Base-by-base conservation (phyloP, 2,329 filamentous ascomycete genomes). In the Fusarium coffeatum region DNA sequence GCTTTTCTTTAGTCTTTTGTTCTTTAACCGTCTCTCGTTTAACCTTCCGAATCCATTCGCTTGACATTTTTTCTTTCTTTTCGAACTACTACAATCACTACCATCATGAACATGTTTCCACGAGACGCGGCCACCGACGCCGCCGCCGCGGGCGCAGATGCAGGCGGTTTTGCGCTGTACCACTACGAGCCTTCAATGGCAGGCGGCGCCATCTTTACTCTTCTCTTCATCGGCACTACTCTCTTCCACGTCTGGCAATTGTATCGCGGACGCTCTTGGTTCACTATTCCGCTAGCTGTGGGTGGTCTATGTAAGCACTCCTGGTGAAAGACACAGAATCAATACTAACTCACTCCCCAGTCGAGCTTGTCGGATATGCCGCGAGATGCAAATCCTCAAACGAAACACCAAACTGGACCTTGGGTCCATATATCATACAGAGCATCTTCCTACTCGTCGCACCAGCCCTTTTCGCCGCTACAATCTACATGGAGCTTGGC, bases 361-460 rank as follows among this genome's bases (percentile, higher is more conserved):
- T 63, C 2, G 13, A 63, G 4, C 8, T 63, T 12, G 0, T 63
- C 5, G 60, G 60, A 22, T 63, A 63, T 2, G 60, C 60, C 2
- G 60, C 58, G 1, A 5, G 60, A 48, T 40, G 41, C 50, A 63
- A 63, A 9, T 63, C 60, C 4, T 11, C 58, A 1, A 47, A 63
- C 1, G 60, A 63, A 41, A 37, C 10, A 0, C 60, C 60, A 3
- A 7, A 63, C 16, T 63, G 60, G 60, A 47, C 42, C 1, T 15
- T 63, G 1, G 42, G 42, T 0, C 60, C 58, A 2, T 63, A 63
- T 3, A 63, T 63, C 3, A 63, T 63, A 3, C 60, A 63, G 3
- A 63, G 58, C 6, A 63, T 63, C 15, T 23, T 63, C 0, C 23
- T 63, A 0, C 58, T 63, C 0, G 58, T 63, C 1, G 42, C 60